Conservation (phyloP, 192 early-diverging fungal species). For the Ambispora gerdemannii region DNA sequence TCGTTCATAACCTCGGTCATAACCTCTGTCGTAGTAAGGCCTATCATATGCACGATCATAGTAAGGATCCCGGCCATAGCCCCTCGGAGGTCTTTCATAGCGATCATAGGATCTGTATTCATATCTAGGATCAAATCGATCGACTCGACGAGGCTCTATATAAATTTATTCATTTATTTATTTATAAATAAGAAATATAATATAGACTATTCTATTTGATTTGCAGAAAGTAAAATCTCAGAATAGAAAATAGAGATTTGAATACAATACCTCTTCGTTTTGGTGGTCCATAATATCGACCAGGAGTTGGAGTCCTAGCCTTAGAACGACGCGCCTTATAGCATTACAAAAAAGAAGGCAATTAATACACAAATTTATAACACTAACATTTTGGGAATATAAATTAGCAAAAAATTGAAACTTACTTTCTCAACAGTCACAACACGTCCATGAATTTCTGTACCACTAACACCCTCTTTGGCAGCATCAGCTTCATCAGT, state of each 20-base stretch:
- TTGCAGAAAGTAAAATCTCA: too few species aligned
- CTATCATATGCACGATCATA: slow-evolving; percentile 33
- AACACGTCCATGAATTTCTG: slow-evolving; percentile 77
- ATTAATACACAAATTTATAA: too few species aligned
- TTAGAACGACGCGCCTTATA: slow-evolving; percentile 62
- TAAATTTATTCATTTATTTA: too few species aligned
- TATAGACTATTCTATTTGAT: too few species aligned
- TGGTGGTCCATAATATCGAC: slow-evolving; percentile 74
- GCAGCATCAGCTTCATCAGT: slow-evolving; percentile 68
- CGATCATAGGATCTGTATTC: slow-evolving; percentile 42
- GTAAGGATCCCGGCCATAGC: slow-evolving; percentile 30
- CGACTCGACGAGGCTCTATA: slow-evolving; percentile 39
- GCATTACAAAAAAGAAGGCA: too few species aligned
- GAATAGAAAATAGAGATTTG: neutral
- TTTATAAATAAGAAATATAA: too few species aligned
- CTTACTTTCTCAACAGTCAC: slow-evolving; percentile 74
- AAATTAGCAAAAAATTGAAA: too few species aligned
- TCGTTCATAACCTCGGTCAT: slow-evolving; percentile 27
- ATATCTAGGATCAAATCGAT: slow-evolving; percentile 47
- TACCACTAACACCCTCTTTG: slow-evolving; percentile 59
- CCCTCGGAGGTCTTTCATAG: slow-evolving; percentile 29
- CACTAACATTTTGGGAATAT: neutral
- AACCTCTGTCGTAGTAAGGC: slow-evolving; percentile 31
- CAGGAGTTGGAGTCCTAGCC: slow-evolving; percentile 75
- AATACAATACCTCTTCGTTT: slow-evolving; percentile 50